These are phyloP conservation scores for Phytophthora pluvialis DNA, from an alignment of 352 stramenopile genomes.

Conservation along the genomic window DNA sequence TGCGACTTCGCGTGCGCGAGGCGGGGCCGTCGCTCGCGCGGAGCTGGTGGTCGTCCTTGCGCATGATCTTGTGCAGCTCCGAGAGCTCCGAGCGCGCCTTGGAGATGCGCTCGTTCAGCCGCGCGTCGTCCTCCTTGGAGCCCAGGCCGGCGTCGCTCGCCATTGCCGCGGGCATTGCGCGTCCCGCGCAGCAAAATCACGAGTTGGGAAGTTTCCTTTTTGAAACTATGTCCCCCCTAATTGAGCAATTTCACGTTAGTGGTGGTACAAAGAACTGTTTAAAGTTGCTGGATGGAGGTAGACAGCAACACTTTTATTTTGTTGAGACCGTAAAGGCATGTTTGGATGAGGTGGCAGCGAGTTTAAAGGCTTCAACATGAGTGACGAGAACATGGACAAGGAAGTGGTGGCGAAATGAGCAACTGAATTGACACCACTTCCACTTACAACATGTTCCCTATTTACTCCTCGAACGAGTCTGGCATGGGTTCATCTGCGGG, in stretches of 20 bases:
- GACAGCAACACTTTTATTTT: too few relatives aligned
- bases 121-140: slow-evolving; percentile 51
- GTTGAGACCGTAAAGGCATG: too few relatives aligned
- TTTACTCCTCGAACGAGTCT: slow-evolving; percentile 35
- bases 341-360: too few relatives aligned
- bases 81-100: slow-evolving; percentile 62
- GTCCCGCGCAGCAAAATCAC: slow-evolving; percentile 21
- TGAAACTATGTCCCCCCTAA: not conserved
- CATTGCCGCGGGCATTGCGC: slow-evolving; percentile 29
- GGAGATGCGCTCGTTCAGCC: slow-evolving; percentile 59
- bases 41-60: slow-evolving; percentile 34
- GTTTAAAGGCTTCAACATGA: slow-evolving; percentile 24
- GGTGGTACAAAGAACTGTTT: too few relatives aligned
- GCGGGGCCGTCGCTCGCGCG: slow-evolving; percentile 36
- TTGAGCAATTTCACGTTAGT: not conserved
- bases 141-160: slow-evolving; percentile 32
- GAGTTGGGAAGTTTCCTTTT: slow-evolving; percentile 32
- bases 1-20: slow-evolving; percentile 37
- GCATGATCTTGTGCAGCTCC: slow-evolving; percentile 60
- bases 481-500: slow-evolving; percentile 47
- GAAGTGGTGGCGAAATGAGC: not conserved
- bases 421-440: not conserved
- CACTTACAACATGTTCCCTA: slow-evolving; percentile 1
- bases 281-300: too few relatives aligned
- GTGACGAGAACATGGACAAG: too few relatives aligned